Conservation (phyloP, 768 basidiomycete genomes). For the Cyclocybe aegerita region DNA sequence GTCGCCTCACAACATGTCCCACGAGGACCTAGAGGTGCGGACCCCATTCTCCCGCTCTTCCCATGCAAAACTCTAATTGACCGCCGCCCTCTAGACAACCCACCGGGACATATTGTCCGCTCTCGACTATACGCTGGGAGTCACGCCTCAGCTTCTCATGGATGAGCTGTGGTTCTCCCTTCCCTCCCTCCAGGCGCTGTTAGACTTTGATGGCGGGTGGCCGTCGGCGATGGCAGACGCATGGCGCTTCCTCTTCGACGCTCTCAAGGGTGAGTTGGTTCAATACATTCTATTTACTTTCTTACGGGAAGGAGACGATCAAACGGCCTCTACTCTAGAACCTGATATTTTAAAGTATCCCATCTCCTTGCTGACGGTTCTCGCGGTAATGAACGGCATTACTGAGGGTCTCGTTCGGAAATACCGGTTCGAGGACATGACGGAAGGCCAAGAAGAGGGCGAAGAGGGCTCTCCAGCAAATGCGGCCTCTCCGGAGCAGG, state of each 20-base stretch:
- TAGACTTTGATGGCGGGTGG: slow-evolving; percentile 46
- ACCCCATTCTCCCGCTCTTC: not conserved
- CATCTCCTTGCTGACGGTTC: slow-evolving; percentile 51
- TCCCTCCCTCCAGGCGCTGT: slow-evolving; percentile 46
- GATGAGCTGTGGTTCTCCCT: slow-evolving; percentile 60
- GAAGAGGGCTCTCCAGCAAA: not conserved
- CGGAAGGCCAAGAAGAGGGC: slow-evolving; percentile 20
- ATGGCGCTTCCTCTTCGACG: slow-evolving; percentile 51
- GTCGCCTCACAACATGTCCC: slow-evolving; percentile 44
- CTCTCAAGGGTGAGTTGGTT: slow-evolving; percentile 33
- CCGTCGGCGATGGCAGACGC: slow-evolving; percentile 39
- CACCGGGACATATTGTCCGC: slow-evolving; percentile 55
- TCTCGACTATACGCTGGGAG: slow-evolving; percentile 48
- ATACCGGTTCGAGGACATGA: slow-evolving; percentile 26
- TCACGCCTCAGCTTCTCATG: slow-evolving; percentile 53
- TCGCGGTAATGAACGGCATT: slow-evolving; percentile 48
- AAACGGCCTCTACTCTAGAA: slow-evolving; percentile 30
- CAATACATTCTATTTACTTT: slow-evolving; percentile 7
- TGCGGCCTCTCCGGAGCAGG: slow-evolving; percentile 2
- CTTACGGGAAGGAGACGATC: not conserved
- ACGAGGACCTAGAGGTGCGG: slow-evolving; percentile 55
- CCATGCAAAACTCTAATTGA: not conserved
- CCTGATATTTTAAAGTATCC: slow-evolving; percentile 53
- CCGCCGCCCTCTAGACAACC: slow-evolving; percentile 36
- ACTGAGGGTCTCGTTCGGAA: slow-evolving; percentile 34